Evolutionary conservation across 2,329 filamentous ascomycete species (phyloP).

Genomic region (Fusarium sambucinum): DNA sequence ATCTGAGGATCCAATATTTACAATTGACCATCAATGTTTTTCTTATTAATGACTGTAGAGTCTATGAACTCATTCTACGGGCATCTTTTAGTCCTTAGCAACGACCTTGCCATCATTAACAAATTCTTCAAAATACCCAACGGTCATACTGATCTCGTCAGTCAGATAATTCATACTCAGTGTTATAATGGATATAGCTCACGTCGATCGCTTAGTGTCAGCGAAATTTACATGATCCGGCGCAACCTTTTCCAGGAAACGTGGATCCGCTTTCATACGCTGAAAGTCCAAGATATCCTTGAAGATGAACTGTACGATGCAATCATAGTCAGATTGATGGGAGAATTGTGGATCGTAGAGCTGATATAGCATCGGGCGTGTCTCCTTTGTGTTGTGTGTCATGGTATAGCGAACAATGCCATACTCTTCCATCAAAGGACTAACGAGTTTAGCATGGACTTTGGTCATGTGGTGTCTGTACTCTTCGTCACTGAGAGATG

Average conservation of each 20-base stretch:
- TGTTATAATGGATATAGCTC: too few species aligned
- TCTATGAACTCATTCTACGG: not conserved
- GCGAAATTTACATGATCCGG: constrained; percentile 21
- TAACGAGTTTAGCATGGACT: constrained; percentile 38
- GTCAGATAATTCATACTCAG: not conserved
- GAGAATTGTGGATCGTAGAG: constrained; percentile 12
- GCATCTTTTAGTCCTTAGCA: not conserved
- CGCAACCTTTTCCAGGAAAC: not conserved
- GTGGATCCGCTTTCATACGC: not conserved
- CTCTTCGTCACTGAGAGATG: constrained; percentile 37
- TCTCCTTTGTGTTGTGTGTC: constrained; percentile 16
- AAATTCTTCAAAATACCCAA: constrained; percentile 13
- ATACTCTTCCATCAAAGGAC: constrained; percentile 41
- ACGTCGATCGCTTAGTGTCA: constrained; percentile 15
- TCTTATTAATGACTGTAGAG: not conserved
- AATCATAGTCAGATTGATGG: constrained; percentile 10
- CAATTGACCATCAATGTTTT: not conserved
- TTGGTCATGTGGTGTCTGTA: constrained; percentile 44
- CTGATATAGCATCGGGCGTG: not conserved
- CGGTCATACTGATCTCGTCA: not conserved
- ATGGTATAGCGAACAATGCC: constrained; percentile 44
- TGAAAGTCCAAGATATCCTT: constrained; percentile 5
- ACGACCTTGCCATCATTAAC: constrained; percentile 6
- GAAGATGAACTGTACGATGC: constrained; percentile 17
- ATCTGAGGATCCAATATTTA: not conserved